Conservation (phyloP, 768 basidiomycete species). For the Xanthoconium purpureum region DNA sequence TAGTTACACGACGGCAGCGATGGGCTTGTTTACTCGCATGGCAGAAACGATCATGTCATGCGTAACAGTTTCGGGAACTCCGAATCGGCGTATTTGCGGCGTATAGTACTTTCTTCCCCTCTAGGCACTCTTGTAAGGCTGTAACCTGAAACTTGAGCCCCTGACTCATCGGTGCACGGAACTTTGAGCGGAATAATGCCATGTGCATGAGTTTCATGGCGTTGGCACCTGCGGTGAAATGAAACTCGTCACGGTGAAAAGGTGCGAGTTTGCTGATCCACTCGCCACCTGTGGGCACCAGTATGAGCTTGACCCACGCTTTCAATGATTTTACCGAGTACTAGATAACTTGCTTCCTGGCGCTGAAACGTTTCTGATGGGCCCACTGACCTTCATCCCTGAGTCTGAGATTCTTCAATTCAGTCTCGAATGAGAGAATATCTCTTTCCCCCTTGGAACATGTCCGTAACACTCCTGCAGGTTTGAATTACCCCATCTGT, state of each 20-base stretch:
- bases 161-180: background rate
- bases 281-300: background rate
- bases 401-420: slow-evolving; percentile 23
- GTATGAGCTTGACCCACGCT: slow-evolving; percentile 12
- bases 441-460: slow-evolving; percentile 18
- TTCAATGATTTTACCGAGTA: slow-evolving; percentile 5
- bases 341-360: slow-evolving; percentile 10
- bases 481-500: slow-evolving; percentile 3
- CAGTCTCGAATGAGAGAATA: slow-evolving; percentile 21
- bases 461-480: slow-evolving; percentile 11
- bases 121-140: background rate
- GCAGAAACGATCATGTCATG: slow-evolving; percentile 2
- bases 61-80: background rate
- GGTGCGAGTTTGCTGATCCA: slow-evolving; percentile 7
- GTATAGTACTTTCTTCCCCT: background rate
- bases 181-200: background rate
- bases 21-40: background rate
- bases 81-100: too few relatives aligned
- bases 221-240: background rate
- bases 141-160: background rate
- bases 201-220: slow-evolving; percentile 4
- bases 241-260: background rate
- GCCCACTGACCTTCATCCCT: slow-evolving; percentile 24
- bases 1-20: background rate
- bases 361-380: slow-evolving; percentile 23